Conservation (phyloP, 495 filamentous ascomycete species). For the Glarea lozoyensis region DNA sequence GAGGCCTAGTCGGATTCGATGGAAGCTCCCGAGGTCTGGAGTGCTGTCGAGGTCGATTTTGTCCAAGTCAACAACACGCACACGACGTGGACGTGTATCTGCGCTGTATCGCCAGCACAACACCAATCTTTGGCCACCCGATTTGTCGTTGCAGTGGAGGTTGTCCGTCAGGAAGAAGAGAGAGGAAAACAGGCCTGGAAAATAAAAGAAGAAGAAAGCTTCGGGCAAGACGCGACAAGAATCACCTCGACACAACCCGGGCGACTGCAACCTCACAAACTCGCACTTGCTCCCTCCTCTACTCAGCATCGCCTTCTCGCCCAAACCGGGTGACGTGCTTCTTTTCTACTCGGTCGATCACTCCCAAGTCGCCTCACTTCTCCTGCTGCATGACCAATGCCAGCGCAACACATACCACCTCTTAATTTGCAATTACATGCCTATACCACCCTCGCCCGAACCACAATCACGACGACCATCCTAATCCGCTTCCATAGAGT, state of each 20-base stretch:
- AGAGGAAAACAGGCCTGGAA: neutral
- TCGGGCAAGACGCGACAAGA: neutral
- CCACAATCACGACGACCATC: too few species aligned
- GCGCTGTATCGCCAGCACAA: neutral
- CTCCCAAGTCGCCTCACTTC: slow-evolving; percentile 3
- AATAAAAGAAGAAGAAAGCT: neutral
- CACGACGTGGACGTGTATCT: too few species aligned
- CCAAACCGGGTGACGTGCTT: slow-evolving; percentile 12
- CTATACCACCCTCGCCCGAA: too few species aligned
- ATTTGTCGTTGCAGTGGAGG: too few species aligned
- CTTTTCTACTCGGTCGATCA: slow-evolving; percentile 12
- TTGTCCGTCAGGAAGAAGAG: too few species aligned
- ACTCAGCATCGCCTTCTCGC: neutral
- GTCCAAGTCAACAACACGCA: too few species aligned
- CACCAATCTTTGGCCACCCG: too few species aligned
- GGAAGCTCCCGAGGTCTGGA: too few species aligned
- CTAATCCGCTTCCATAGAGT: too few species aligned
- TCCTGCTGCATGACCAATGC: slow-evolving; percentile 14
- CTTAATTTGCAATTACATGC: too few species aligned
- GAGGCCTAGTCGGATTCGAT: too few species aligned
- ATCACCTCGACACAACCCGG: neutral
- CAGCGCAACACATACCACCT: slow-evolving; percentile 17
- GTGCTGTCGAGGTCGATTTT: too few species aligned
- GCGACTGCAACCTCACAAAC: slow-evolving; percentile 1
- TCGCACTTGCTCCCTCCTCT: neutral